Evolutionary conservation across 2,329 filamentous ascomycete genomes (phyloP).

Genomic region (Alternaria sp.): DNA sequence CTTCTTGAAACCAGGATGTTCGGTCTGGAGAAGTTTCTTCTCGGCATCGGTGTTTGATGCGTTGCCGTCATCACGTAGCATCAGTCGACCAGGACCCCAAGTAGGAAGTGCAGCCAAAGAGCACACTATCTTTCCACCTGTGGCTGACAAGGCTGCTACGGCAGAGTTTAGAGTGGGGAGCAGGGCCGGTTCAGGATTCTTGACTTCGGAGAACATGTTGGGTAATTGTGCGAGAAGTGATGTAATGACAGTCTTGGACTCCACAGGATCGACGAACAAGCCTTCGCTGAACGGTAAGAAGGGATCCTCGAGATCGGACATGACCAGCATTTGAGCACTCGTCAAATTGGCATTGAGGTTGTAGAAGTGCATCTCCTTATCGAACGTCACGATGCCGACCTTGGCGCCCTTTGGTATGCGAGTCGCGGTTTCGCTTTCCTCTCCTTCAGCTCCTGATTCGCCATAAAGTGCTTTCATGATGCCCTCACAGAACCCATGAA

Average conservation of each 20-base stretch:
- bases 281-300: slow-evolving; percentile 93
- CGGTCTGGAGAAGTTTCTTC: slow-evolving; percentile 89
- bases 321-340: slow-evolving; percentile 96
- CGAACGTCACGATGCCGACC: slow-evolving; percentile 94
- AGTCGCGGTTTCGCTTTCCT: slow-evolving; percentile 61
- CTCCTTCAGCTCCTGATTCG: slow-evolving; percentile 56
- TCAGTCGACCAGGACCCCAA: slow-evolving; percentile 86
- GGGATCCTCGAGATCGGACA: slow-evolving; percentile 96
- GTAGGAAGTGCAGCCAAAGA: slow-evolving; percentile 88
- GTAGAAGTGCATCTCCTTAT: slow-evolving; percentile 98
- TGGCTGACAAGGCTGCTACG: slow-evolving; percentile 81
- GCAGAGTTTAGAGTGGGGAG: slow-evolving; percentile 86
- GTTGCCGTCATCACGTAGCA: slow-evolving; percentile 88
- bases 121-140: slow-evolving; percentile 91
- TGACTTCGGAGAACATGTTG: slow-evolving; percentile 84
- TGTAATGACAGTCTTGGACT: slow-evolving; percentile 86
- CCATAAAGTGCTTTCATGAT: slow-evolving; percentile 87
- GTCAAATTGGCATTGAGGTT: slow-evolving; percentile 84
- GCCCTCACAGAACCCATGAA: slow-evolving; percentile 90
- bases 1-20: slow-evolving; percentile 89
- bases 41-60: slow-evolving; percentile 78
- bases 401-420: slow-evolving; percentile 80
- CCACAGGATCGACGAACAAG: slow-evolving; percentile 92
- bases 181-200: slow-evolving; percentile 89
- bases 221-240: slow-evolving; percentile 87